A percentile compares a stretch with the other conserved stretches of the same genome.
phyloP scores from a whole-genome alignment of 371 early-diverging fungal species.

The Rhizopus microsporus region DNA sequence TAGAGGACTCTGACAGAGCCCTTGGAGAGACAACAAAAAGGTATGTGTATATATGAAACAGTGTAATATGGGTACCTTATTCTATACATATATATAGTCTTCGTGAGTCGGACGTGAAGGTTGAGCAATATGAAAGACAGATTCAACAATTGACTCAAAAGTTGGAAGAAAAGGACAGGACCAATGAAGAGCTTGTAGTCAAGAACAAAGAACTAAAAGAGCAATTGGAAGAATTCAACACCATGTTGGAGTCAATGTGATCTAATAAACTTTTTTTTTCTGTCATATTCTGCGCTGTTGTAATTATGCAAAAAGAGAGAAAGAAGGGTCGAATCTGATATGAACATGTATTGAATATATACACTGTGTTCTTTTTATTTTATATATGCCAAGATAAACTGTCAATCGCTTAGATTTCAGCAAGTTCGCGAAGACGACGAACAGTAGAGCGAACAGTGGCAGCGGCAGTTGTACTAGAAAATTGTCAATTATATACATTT shows the following conservation, averaged over 20 bases:
- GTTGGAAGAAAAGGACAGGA: constrained; percentile 59
- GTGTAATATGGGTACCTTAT: neutral
- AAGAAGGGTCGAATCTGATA: too few relatives aligned
- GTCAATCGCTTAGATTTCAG: constrained; percentile 76
- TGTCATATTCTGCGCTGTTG: neutral
- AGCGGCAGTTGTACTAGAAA: constrained; percentile 84
- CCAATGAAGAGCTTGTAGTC: constrained; percentile 59
- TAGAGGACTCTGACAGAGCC: constrained; percentile 68
- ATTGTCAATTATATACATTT: neutral
- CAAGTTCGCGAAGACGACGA: constrained; percentile 97
- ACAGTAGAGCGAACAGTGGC: constrained; percentile 92
- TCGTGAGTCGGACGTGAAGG: constrained; percentile 78
- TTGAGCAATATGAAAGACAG: constrained; percentile 80
- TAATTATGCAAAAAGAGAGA: neutral
- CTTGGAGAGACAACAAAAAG: constrained; percentile 69
- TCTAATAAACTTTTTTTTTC: neutral
- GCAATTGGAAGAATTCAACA: constrained; percentile 72
- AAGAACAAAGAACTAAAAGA: constrained; percentile 62
- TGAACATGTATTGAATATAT: constrained; percentile 1
- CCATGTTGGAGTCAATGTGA: constrained; percentile 58
- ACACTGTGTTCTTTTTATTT: neutral
- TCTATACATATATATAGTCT: constrained; percentile 43
- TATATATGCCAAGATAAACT: constrained; percentile 1
- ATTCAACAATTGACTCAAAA: constrained; percentile 67
- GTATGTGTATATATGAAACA: constrained; percentile 47